Percentiles rank a stretch among this genome's conserved stretches.
These are phyloP conservation scores for Paramecium caudatum DNA, from an alignment of 73 alveolate genomes.

Conservation along the genomic window DNA sequence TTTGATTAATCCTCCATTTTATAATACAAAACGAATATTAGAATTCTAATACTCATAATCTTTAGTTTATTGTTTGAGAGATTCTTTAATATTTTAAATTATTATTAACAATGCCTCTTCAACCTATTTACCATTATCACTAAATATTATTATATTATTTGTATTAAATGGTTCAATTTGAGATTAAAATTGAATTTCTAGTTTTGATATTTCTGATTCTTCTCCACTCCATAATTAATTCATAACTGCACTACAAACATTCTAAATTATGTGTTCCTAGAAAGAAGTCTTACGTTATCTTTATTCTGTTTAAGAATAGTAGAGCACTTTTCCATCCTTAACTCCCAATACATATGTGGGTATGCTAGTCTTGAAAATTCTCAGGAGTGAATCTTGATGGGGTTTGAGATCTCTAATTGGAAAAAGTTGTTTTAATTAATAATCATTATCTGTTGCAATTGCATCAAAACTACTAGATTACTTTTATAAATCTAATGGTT, in stretches of 20 bases:
- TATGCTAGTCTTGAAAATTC: neutral
- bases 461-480: conserved; percentile 26
- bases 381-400: neutral
- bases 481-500: neutral
- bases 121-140: neutral
- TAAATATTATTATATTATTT: neutral
- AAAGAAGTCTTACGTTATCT: neutral
- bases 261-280: neutral
- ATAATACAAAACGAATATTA: neutral
- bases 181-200: neutral
- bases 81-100: neutral
- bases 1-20: conserved; percentile 6
- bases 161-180: conserved; percentile 4
- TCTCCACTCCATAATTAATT: conserved; percentile 22
- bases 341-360: neutral
- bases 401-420: neutral
- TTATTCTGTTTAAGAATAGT: neutral
- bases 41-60: conserved; percentile 28
- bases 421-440: conserved; percentile 1
- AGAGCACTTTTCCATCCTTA: neutral
- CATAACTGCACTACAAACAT: conserved; percentile 17
- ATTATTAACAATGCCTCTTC: neutral
- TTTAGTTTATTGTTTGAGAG: neutral
- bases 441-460: neutral
- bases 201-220: neutral